Percentiles rank a stretch among this genome's conserved stretches.
phyloP scores from a whole-genome alignment of 257 asterid genomes.

The Nyctanthes arbortristis region DNA sequence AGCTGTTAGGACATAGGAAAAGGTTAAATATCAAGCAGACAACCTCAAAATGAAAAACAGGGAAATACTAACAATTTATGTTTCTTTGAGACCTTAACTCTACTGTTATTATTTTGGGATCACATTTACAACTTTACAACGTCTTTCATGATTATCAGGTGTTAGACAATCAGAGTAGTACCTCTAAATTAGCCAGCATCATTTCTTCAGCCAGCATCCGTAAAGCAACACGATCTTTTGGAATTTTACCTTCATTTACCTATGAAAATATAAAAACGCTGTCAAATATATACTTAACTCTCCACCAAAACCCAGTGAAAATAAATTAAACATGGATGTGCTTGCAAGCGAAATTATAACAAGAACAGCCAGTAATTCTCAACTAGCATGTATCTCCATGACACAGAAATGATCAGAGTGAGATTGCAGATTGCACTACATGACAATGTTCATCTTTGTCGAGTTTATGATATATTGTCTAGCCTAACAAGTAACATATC shows the following conservation, averaged over 20 bases:
- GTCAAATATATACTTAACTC: conserved; percentile 6
- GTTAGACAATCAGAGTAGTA: conserved; percentile 23
- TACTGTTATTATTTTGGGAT: background rate
- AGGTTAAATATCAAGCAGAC: background rate
- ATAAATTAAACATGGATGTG: background rate
- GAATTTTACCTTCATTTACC: conserved; percentile 89
- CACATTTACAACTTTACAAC: conserved; percentile 5
- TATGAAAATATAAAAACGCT: conserved; percentile 23
- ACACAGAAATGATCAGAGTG: background rate
- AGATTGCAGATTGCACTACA: background rate
- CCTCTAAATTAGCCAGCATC: conserved; percentile 94
- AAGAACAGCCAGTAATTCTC: background rate
- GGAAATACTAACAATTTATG: too few relatives aligned
- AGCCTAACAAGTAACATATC: background rate
- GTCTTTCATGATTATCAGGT: conserved; percentile 3
- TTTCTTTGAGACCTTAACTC: background rate
- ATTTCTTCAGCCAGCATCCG: conserved; percentile 89
- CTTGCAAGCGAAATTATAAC: background rate
- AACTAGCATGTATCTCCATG: background rate
- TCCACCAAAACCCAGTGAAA: too few relatives aligned
- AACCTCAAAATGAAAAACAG: too few relatives aligned
- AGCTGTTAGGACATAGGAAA: background rate
- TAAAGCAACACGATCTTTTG: conserved; percentile 63
- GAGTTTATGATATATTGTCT: background rate
- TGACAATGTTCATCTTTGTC: background rate